Conservation (phyloP, 371 early-diverging fungal genomes). For the Apophysomyces trapeziformis region DNA sequence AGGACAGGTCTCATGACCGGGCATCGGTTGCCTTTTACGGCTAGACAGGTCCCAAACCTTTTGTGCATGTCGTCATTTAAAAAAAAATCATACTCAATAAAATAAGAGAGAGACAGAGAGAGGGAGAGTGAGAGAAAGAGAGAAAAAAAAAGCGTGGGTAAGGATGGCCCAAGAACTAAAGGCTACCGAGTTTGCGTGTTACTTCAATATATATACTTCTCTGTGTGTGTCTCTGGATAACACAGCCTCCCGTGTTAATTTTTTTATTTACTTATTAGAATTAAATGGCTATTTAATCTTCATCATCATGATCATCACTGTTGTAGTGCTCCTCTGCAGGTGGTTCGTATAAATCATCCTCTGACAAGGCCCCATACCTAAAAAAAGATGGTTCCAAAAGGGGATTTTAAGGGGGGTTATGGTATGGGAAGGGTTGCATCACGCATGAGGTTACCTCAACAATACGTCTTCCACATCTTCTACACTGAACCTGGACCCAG, state of each 20-base stretch:
- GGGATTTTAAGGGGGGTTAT: conserved; percentile 10
- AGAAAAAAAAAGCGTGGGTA: neutral
- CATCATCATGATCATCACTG: conserved; percentile 21
- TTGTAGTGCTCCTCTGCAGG: neutral
- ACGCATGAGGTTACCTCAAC: conserved; percentile 33
- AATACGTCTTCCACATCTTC: conserved; percentile 48
- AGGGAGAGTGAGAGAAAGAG: neutral
- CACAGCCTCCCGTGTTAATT: neutral
- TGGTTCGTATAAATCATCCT: conserved; percentile 39
- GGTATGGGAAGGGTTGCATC: conserved; percentile 10
- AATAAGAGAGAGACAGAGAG: neutral
- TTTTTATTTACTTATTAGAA: neutral
- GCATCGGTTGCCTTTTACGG: conserved; percentile 11
- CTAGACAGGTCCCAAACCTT: conserved; percentile 6
- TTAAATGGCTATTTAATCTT: neutral
- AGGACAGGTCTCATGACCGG: neutral
- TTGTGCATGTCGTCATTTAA: conserved; percentile 12
- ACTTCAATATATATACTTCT: no score
- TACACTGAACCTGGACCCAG: conserved; percentile 37
- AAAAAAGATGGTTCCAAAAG: conserved; percentile 4
- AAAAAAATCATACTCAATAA: neutral
- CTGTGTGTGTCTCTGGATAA: neutral
- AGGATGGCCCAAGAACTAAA: neutral
- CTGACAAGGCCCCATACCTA: conserved; percentile 41
- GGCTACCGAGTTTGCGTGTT: no score